Evolutionary conservation across 2,329 filamentous ascomycete species (phyloP), one percentile per base, ranked within the genome.

Genomic region (Scleromitrula shiraiana): DNA sequence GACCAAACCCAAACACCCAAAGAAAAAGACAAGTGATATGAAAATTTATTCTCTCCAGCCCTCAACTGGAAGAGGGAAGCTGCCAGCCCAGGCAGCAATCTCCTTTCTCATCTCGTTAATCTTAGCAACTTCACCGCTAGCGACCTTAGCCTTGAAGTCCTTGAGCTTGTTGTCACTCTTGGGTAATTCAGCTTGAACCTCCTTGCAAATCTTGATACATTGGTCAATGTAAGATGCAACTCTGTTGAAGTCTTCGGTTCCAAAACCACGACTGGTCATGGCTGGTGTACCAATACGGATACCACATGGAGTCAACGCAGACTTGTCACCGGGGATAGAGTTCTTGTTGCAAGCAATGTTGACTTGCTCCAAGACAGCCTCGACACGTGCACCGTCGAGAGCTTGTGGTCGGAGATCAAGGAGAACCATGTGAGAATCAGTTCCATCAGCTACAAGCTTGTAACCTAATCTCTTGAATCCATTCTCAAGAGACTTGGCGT

Each of bases 331-430:
- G 33, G 93, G 93, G 51, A 95, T 93, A 52, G 88, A 85, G 81
- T 98, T 98, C 83, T 98, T 98, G 83, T 98, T 98, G 80, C 89
- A 95, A 54, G 93, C 90, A 68, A 98, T 95, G 77, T 95, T 95
- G 72, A 96, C 93, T 69, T 94, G 86, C 76, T 98, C 93, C 17
- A 98, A 83, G 51, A 98, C 85, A 53, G 88, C 84, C 78, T 98
- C 93, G 35, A 97, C 86, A 68, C 93, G 88, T 50, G 93, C 93
- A 63, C 93, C 93, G 63, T 98, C 93, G 15, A 98, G 81, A 55
- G 73, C 77, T 66, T 87, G 80, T 64, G 89, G 82, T 67, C 94
- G 90, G 57, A 98, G 82, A 69, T 98, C 93, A 53, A 98, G 71
- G 50, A 98, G 83, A 41, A 98, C 90, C 77, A 98, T 88, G 75